Evolutionary conservation across 1,284 basidiomycete genomes (phyloP).

Genomic region (Hemileia vastatrix): DNA sequence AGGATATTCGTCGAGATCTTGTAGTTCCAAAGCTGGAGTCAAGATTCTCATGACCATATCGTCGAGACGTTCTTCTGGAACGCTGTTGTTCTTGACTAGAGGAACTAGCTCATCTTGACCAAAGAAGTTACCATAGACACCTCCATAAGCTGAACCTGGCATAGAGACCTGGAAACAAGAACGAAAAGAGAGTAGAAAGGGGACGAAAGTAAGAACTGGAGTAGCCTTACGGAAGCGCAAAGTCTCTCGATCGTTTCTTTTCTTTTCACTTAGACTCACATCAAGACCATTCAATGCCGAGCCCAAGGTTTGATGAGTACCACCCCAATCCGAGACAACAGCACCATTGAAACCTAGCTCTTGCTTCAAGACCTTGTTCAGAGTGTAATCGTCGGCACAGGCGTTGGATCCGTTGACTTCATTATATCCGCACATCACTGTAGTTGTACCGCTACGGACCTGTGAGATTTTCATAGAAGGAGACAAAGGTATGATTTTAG

Average conservation of each 20-base stretch:
- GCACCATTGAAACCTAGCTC: no score
- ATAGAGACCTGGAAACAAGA: constrained; percentile 36
- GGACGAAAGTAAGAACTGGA: not conserved
- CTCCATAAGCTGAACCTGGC: constrained; percentile 24
- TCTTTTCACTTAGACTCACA: not conserved
- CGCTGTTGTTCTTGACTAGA: constrained; percentile 41
- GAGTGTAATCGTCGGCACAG: constrained; percentile 32
- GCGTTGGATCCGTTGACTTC: constrained; percentile 30
- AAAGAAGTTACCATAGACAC: constrained; percentile 26
- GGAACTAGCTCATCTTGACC: constrained; percentile 31
- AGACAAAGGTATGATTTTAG: constrained; percentile 18
- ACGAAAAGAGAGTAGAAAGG: not conserved
- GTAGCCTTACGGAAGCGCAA: not conserved
- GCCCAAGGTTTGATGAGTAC: no score
- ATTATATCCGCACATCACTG: not conserved
- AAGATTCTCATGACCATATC: constrained; percentile 43
- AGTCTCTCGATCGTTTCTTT: not conserved
- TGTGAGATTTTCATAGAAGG: constrained; percentile 27
- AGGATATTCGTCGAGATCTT: constrained; percentile 24
- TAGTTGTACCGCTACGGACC: constrained; percentile 30
- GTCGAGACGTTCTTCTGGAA: constrained; percentile 36
- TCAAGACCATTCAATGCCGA: no score
- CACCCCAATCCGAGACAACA: no score
- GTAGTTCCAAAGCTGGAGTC: constrained; percentile 35
- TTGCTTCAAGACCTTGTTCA: constrained; percentile 38